Conservation (phyloP, 371 early-diverging fungal genomes). For the Amoeboaphelidium occidentale region DNA sequence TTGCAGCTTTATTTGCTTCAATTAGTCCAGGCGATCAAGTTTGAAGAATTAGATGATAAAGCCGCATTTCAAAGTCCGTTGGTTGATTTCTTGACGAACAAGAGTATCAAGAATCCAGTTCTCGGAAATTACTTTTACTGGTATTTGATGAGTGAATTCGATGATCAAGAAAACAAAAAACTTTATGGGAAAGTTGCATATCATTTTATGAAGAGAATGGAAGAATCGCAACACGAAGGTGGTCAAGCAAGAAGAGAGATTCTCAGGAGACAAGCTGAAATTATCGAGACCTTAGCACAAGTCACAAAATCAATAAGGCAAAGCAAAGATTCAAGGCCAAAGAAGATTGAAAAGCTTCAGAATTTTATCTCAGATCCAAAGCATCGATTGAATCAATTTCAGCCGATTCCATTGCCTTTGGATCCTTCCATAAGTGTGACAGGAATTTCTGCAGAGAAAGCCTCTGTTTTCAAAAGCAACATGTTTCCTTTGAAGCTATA, state of each 20-base stretch:
- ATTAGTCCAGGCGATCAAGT: slow-evolving; percentile 89
- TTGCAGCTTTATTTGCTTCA: slow-evolving; percentile 68
- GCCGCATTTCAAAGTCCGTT: slow-evolving; percentile 26
- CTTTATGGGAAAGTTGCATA: slow-evolving; percentile 64
- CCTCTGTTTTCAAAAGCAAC: slow-evolving; percentile 67
- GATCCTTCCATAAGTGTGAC: slow-evolving; percentile 60
- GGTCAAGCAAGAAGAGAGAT: slow-evolving; percentile 27
- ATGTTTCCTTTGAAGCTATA: slow-evolving; percentile 56
- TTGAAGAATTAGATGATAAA: slow-evolving; percentile 26
- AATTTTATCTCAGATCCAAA: slow-evolving; percentile 50
- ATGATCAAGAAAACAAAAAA: slow-evolving; percentile 26
- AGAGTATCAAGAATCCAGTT: slow-evolving; percentile 44
- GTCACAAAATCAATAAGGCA: slow-evolving; percentile 39
- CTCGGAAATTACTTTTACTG: slow-evolving; percentile 79
- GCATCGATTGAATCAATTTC: slow-evolving; percentile 39
- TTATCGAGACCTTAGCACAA: slow-evolving; percentile 41
- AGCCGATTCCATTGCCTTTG: slow-evolving; percentile 55
- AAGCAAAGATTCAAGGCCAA: slow-evolving; percentile 50
- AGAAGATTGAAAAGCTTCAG: slow-evolving; percentile 62
- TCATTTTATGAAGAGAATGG: slow-evolving; percentile 43
- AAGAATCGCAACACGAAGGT: slow-evolving; percentile 17
- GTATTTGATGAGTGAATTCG: slow-evolving; percentile 77
- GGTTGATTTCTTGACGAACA: slow-evolving; percentile 59
- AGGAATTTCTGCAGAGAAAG: slow-evolving; percentile 60
- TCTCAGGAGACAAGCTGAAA: slow-evolving; percentile 37